These are phyloP conservation scores for Starmerella bombi DNA, from an alignment of 805 yeast species.

Conservation along the genomic window DNA sequence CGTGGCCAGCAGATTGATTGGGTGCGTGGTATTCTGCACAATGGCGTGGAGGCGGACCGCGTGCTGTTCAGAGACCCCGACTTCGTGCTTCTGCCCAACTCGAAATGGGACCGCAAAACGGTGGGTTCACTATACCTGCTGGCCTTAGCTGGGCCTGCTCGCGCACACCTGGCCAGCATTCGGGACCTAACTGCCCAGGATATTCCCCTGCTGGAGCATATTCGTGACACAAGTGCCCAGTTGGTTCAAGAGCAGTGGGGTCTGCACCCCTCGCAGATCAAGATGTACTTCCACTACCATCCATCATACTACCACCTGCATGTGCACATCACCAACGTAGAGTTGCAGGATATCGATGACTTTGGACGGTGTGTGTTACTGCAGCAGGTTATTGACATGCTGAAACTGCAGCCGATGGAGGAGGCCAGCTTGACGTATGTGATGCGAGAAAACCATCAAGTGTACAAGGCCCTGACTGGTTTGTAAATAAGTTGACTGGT, in stretches of 20 bases:
- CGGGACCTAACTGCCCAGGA: constrained; percentile 60
- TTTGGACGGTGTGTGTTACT: constrained; percentile 73
- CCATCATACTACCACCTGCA: constrained; percentile 96
- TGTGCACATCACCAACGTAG: constrained; percentile 69
- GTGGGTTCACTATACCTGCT: constrained; percentile 62
- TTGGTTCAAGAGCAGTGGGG: constrained; percentile 39
- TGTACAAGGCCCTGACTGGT: constrained; percentile 28
- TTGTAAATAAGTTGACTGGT: neutral
- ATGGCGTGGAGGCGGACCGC: constrained; percentile 75
- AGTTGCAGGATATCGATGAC: constrained; percentile 49
- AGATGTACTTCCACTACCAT: constrained; percentile 77
- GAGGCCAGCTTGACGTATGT: constrained; percentile 48
- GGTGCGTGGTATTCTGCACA: constrained; percentile 72
- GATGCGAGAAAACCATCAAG: constrained; percentile 63
- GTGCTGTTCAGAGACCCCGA: constrained; percentile 57
- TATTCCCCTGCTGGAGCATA: constrained; percentile 39
- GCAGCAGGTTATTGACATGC: constrained; percentile 67
- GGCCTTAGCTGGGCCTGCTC: constrained; percentile 44
- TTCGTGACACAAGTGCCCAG: constrained; percentile 35
- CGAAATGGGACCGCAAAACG: constrained; percentile 79
- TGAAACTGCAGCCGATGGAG: constrained; percentile 41
- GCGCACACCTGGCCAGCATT: constrained; percentile 55
- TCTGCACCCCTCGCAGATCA: constrained; percentile 42
- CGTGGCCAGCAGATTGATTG: constrained; percentile 69
- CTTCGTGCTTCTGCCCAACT: constrained; percentile 75